A percentile compares a stretch with the other conserved stretches of the same genome.
Conservation (phyloP, 306 rosid species). For the Fragaria nilgerrensis region DNA sequence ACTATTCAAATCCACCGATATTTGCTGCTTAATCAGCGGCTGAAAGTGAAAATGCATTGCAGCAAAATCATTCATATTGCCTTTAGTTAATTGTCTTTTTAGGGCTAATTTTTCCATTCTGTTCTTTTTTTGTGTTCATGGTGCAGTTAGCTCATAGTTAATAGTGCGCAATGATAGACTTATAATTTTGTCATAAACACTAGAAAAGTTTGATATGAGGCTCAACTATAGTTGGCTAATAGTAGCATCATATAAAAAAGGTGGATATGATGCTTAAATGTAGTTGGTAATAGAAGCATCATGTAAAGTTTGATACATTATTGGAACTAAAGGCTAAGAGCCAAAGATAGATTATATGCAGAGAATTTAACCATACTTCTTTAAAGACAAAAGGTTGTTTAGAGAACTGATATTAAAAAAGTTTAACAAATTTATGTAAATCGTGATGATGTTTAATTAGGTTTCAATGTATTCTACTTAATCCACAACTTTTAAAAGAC, state of each 20-base stretch:
- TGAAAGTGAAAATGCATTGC: slow-evolving; percentile 11
- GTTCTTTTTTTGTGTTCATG: background rate
- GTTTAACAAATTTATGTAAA: background rate
- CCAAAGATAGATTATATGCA: background rate
- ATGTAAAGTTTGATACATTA: background rate
- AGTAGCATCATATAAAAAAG: background rate
- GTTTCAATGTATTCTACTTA: background rate
- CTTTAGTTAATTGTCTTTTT: background rate
- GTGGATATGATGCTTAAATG: slow-evolving; percentile 6
- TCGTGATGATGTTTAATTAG: background rate
- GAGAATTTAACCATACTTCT: background rate
- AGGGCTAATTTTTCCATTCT: background rate
- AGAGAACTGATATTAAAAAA: background rate
- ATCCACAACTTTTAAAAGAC: background rate
- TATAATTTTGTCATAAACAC: slow-evolving; percentile 25
- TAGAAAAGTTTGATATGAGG: slow-evolving; percentile 16
- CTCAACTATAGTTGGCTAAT: background rate
- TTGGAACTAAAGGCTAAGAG: background rate
- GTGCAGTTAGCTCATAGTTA: background rate
- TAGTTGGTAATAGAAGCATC: background rate
- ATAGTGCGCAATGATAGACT: slow-evolving; percentile 22
- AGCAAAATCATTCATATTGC: slow-evolving; percentile 9
- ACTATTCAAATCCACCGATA: background rate
- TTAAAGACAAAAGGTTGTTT: background rate
- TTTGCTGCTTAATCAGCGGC: slow-evolving; percentile 21